A percentile compares a stretch with the other conserved stretches of the same genome.
Evolutionary conservation across 768 basidiomycete species (phyloP).

Genomic region (Leccinum broughii): DNA sequence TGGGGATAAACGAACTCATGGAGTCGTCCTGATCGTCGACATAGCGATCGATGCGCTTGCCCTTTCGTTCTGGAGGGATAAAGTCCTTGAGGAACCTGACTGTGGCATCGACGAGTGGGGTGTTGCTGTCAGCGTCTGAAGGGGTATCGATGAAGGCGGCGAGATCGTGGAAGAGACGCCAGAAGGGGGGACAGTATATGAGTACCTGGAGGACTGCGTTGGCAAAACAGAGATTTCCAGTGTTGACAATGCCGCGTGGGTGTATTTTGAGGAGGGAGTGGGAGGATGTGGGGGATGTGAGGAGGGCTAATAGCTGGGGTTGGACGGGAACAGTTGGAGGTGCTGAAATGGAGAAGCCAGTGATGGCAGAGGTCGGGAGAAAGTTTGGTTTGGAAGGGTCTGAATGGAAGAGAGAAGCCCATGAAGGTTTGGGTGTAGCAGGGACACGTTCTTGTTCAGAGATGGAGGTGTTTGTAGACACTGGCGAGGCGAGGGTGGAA

Average conservation of each 20-base stretch:
- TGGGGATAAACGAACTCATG: constrained; percentile 77
- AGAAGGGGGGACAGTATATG: constrained; percentile 87
- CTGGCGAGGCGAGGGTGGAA: constrained; percentile 56
- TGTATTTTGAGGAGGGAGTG: constrained; percentile 40
- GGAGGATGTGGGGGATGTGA: constrained; percentile 41
- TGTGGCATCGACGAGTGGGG: constrained; percentile 61
- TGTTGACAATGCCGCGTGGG: constrained; percentile 87
- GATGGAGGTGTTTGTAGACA: constrained; percentile 60
- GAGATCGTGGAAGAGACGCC: constrained; percentile 71
- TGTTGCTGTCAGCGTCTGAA: constrained; percentile 30
- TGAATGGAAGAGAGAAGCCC: constrained; percentile 69
- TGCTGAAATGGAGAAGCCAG: constrained; percentile 74
- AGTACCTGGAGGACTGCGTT: constrained; percentile 92
- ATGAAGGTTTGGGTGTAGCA: constrained; percentile 57
- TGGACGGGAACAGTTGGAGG: constrained; percentile 35
- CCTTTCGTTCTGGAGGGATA: constrained; percentile 36
- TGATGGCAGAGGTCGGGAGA: constrained; percentile 69
- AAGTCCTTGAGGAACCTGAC: constrained; percentile 82
- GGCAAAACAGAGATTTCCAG: constrained; percentile 97
- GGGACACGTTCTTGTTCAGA: constrained; percentile 27
- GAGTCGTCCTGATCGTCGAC: constrained; percentile 49
- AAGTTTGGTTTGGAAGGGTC: constrained; percentile 44
- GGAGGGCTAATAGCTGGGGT: constrained; percentile 53
- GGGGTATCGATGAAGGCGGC: constrained; percentile 48
- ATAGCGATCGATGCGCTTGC: constrained; percentile 41